These are phyloP conservation scores for Quercus parvula DNA, from an alignment of 306 rosid species.

Conservation along the genomic window DNA sequence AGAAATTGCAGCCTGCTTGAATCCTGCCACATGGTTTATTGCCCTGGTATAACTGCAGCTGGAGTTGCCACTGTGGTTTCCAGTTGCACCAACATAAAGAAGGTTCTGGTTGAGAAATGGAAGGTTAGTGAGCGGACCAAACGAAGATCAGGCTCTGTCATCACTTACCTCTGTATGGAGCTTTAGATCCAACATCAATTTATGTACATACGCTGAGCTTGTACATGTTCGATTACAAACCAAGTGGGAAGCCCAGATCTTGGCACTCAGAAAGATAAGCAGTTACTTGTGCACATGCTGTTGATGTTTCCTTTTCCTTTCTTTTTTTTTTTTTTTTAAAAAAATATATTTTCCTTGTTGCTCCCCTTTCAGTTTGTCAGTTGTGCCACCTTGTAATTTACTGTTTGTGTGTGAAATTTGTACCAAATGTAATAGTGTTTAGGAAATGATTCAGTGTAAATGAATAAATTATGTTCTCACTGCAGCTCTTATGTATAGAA, in stretches of 20 bases:
- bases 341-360: not conserved
- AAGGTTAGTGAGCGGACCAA: conserved; percentile 89
- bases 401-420: not conserved
- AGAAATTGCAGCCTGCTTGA: conserved; percentile 63
- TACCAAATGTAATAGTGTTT: not conserved
- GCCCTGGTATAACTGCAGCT: conserved; percentile 70
- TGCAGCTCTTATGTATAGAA: not conserved
- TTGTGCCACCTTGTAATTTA: not conserved
- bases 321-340: fast-evolving
- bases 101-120: conserved; percentile 91
- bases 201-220: conserved; percentile 10
- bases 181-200: conserved; percentile 32
- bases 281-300: not conserved
- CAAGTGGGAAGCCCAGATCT: not conserved
- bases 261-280: not conserved
- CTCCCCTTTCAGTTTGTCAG: not conserved
- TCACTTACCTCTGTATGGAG: conserved; percentile 80
- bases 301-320: too few species aligned
- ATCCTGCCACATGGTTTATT: conserved; percentile 90
- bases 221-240: not conserved
- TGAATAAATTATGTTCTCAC: not conserved
- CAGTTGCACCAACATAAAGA: conserved; percentile 75
- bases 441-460: not conserved
- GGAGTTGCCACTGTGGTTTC: conserved; percentile 92
- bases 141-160: conserved; percentile 77